Evolutionary conservation across 441 rosid species (phyloP), one percentile per base, ranked within the genome.

Genomic region (Erodium texanum): DNA sequence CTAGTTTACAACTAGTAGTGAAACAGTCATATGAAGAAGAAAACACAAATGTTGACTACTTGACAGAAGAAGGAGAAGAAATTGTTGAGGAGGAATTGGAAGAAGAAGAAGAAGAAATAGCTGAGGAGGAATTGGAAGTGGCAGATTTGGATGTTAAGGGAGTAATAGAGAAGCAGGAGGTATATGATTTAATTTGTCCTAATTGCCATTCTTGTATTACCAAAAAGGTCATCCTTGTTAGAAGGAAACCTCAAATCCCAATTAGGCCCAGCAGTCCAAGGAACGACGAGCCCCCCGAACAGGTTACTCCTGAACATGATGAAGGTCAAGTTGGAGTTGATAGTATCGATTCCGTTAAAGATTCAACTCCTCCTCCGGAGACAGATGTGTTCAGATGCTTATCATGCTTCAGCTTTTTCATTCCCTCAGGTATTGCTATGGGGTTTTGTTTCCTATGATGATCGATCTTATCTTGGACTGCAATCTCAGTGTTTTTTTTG

Each of bases 171-270:
- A 89, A 87, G 75, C 98, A 93, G 74, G 79, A 80, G 68, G 89
- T 95, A 2, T 97, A 93, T 74, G 92, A 93, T 72, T 71, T 93
- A 68, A 82, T 63, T 71, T 93, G 98, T 72, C 98, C 98, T 32
- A 86, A 89, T 66, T 93, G 98, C 64, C 68, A 78, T 14, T 86
- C 93, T 70, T 83, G 96, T 68, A 93, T 93, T 69, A 90, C 98
- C 14, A 74, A 83, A 81, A 82, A 68, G 78, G 89, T 93, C 67
- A 63, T 90, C 75, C 95, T 90, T 62, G 65, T 61, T 15, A 85
- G 84, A 80, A 81, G 82, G 77, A 82, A 79, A 71, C 69, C 65
- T 15, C 84, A 74, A 78, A 19, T 76, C 43, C 59, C 5, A 65
- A 73, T 38, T 68, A 24, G 65, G 32, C 75, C 38, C n/a, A n/a